phyloP scores from a whole-genome alignment of 2,329 filamentous ascomycete genomes.

The Diaporthe destruens region DNA sequence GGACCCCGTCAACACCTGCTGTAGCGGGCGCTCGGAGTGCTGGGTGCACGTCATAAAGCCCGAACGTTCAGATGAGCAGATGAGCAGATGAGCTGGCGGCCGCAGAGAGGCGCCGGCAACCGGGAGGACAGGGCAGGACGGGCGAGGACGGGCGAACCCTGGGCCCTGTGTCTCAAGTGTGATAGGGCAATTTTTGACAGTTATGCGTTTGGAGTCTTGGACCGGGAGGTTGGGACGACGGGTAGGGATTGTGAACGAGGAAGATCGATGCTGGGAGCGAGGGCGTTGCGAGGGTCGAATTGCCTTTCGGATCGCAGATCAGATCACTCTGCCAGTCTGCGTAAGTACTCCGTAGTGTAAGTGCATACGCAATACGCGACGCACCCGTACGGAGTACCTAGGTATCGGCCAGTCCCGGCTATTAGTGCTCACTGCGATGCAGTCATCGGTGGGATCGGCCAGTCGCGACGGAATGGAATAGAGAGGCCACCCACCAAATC shows the following conservation, averaged over 20 bases:
- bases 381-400: too few relatives aligned
- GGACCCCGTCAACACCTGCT: constrained; percentile 7
- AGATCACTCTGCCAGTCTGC: constrained; percentile 13
- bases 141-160: constrained; percentile 30
- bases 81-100: constrained; percentile 32
- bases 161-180: constrained; percentile 28
- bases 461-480: constrained; percentile 13
- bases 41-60: constrained; percentile 29
- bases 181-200: constrained; percentile 36
- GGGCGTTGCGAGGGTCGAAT: constrained; percentile 3
- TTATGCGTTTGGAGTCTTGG: constrained; percentile 32
- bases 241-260: constrained; percentile 26
- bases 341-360: too few relatives aligned
- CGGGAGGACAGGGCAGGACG: not conserved
- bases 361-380: too few relatives aligned
- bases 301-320: constrained; percentile 32
- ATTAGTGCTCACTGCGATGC: constrained; percentile 23
- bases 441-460: not conserved
- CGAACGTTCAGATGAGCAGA: constrained; percentile 23
- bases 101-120: not conserved
- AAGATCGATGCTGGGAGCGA: constrained; percentile 29
- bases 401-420: not conserved
- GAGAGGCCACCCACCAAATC: not conserved
- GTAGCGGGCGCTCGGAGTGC: constrained; percentile 17
- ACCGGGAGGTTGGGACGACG: constrained; percentile 33